Base-by-base conservation (phyloP, 768 basidiomycete genomes). In the Aureoboletus auriporus region DNA sequence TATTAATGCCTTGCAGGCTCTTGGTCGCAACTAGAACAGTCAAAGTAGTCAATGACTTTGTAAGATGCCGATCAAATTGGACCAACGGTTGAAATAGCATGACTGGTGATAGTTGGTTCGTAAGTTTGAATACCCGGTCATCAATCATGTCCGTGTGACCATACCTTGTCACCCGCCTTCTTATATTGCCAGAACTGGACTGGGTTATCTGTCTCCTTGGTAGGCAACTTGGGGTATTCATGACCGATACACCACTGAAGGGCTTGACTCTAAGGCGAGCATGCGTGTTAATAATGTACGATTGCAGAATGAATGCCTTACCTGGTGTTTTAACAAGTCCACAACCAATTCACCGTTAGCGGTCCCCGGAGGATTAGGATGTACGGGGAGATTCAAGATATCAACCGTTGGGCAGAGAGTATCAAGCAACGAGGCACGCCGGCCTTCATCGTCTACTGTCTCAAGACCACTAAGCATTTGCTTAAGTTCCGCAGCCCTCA, bases 141-240 rank as follows among this genome's bases (percentile, higher is more conserved):
- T 30, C 10, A 49, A 23, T 28, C 13, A n/a, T 17, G 16, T 23
- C 20, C 20, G 20, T 23, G 20, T 14, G 33, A 33, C 8, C 71
- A 14, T 49, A 82, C 88, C 71, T 85, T 82, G 42, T 62, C 59
- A 0, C 72, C 75, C 27, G 65, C 71, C 59, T 78, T 83, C 58
- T 69, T 77, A 27, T 83, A 65, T 59, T 90, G 83, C 93, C 93
- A 96, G 58, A 96, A 93, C 64, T 95, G 93, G 1, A 92, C 87
- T 0, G 90, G 85, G 31, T 74, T 77, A 49, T 93, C 91, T 0
- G 65, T 62, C 42, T 83, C 80, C 29, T 69, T 76, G 49, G 71
- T 77, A 2, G 93, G 93, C 11, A 93, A 67, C 34, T 67, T 65
- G 0, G 93, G 93, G 58, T 89, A 82, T 65, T 96, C 93, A 26